These are phyloP conservation scores for Phialemoniopsis sp. DNA, from an alignment of 2,329 filamentous ascomycete species.

Conservation along the genomic window DNA sequence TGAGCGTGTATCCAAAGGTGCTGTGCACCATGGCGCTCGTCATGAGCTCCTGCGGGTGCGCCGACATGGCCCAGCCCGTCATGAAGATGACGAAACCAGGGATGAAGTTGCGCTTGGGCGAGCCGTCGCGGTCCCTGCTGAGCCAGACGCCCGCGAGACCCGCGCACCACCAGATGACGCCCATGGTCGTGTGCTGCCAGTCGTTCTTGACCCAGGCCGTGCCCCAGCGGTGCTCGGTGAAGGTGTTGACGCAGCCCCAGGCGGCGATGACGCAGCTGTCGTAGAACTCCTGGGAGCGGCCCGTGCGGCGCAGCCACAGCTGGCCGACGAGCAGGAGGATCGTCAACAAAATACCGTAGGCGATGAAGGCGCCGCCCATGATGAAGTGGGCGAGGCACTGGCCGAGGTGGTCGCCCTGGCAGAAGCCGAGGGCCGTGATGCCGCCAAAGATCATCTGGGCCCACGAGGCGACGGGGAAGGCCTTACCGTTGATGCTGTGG, in stretches of 20 bases:
- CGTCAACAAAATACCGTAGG: constrained; percentile 82
- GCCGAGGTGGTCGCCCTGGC: constrained; percentile 82
- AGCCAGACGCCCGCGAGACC: constrained; percentile 91
- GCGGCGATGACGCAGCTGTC: constrained; percentile 86
- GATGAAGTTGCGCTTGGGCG: constrained; percentile 87
- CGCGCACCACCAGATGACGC: constrained; percentile 97
- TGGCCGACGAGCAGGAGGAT: constrained; percentile 87
- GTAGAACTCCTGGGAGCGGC: constrained; percentile 93
- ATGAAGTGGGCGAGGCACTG: constrained; percentile 97
- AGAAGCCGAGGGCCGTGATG: constrained; percentile 89
- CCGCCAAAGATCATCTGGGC: constrained; percentile 94
- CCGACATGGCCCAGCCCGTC: constrained; percentile 94
- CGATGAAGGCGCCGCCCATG: constrained; percentile 96
- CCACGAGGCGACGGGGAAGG: constrained; percentile 84
- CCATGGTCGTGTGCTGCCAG: constrained; percentile 98
- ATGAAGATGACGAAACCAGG: constrained; percentile 87
- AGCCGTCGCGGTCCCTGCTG: constrained; percentile 75
- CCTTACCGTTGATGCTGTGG: constrained; percentile 81
- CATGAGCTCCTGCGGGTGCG: constrained; percentile 78
- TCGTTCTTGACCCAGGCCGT: constrained; percentile 86
- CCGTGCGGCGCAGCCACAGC: constrained; percentile 75
- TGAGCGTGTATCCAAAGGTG: constrained; percentile 91
- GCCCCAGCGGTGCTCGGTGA: constrained; percentile 96
- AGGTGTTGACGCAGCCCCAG: constrained; percentile 97
- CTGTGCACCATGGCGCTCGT: constrained; percentile 84